Percentiles rank a stretch among this genome's conserved stretches.
phyloP scores from a whole-genome alignment of 2,329 filamentous ascomycete species.

The Ilyonectria robusta region DNA sequence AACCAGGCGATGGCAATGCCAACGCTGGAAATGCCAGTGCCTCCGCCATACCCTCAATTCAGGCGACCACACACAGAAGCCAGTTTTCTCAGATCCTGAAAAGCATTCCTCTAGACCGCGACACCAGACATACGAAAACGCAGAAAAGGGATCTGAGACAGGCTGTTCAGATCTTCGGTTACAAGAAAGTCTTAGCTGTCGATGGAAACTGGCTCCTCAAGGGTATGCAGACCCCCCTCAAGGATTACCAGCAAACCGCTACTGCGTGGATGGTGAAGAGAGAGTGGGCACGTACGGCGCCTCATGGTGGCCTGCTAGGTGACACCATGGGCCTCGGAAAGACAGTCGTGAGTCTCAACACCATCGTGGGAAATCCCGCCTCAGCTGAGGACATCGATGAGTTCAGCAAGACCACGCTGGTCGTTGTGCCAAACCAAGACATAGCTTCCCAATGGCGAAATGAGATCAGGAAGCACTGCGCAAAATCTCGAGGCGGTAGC shows the following conservation, averaged over 20 bases:
- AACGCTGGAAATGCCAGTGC: not conserved
- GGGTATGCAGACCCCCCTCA: constrained; percentile 51
- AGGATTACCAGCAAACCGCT: constrained; percentile 66
- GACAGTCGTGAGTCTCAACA: constrained; percentile 81
- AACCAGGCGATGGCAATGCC: not conserved
- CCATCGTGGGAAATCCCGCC: constrained; percentile 74
- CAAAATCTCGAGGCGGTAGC: not conserved
- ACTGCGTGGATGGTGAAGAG: constrained; percentile 68
- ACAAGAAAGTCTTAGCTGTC: constrained; percentile 17
- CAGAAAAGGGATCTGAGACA: constrained; percentile 37
- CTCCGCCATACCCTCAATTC: constrained; percentile 1
- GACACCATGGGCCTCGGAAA: constrained; percentile 78
- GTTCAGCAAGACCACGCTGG: constrained; percentile 55
- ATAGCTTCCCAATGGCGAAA: constrained; percentile 48
- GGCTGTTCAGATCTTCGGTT: constrained; percentile 38
- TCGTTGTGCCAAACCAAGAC: constrained; percentile 48
- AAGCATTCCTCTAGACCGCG: constrained; percentile 26
- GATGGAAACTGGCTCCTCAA: constrained; percentile 32
- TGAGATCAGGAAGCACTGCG: constrained; percentile 48
- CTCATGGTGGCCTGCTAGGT: constrained; percentile 73
- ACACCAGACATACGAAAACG: constrained; percentile 26
- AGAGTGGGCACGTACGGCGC: constrained; percentile 55
- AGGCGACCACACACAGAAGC: constrained; percentile 7
- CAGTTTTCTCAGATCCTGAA: constrained; percentile 24
- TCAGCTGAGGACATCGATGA: constrained; percentile 52